phyloP scores from a whole-genome alignment of 208 protist species.

The Willaertia magna region DNA sequence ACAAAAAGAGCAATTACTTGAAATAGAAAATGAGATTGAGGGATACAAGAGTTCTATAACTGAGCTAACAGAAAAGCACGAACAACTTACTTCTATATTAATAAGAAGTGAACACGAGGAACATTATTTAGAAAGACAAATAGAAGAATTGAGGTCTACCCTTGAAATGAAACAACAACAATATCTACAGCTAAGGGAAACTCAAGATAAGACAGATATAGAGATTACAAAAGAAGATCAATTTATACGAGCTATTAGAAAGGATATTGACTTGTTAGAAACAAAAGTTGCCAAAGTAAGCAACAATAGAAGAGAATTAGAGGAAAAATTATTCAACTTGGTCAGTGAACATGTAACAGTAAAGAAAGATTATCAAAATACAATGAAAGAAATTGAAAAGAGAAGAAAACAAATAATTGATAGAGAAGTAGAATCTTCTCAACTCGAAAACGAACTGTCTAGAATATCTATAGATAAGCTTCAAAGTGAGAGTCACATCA shows the following conservation, averaged over 20 bases:
- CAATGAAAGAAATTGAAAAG: constrained; percentile 69
- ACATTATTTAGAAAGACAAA: constrained; percentile 63
- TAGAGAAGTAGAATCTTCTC: constrained; percentile 76
- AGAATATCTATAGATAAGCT: constrained; percentile 81
- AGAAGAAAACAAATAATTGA: constrained; percentile 66
- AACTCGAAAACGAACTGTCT: constrained; percentile 85
- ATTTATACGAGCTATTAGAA: constrained; percentile 51
- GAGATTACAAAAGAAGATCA: constrained; percentile 63
- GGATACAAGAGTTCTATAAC: constrained; percentile 67
- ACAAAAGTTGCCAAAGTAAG: constrained; percentile 62
- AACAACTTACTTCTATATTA: constrained; percentile 68
- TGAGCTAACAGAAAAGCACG: constrained; percentile 59
- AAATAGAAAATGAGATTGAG: constrained; percentile 75
- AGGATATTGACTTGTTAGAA: constrained; percentile 49
- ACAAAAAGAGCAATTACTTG: constrained; percentile 69
- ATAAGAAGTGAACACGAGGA: constrained; percentile 76
- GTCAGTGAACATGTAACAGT: constrained; percentile 73
- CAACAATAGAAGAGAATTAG: constrained; percentile 65
- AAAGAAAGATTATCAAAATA: constrained; percentile 71
- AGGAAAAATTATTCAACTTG: constrained; percentile 61
- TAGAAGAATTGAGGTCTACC: constrained; percentile 44
- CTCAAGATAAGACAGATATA: constrained; percentile 54
- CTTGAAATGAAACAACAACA: constrained; percentile 53
- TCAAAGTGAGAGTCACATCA: constrained; percentile 75
- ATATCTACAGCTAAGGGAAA: constrained; percentile 44